Conservation (phyloP, 2,329 filamentous ascomycete genomes). For the Sporothrix pseudoabietina region DNA sequence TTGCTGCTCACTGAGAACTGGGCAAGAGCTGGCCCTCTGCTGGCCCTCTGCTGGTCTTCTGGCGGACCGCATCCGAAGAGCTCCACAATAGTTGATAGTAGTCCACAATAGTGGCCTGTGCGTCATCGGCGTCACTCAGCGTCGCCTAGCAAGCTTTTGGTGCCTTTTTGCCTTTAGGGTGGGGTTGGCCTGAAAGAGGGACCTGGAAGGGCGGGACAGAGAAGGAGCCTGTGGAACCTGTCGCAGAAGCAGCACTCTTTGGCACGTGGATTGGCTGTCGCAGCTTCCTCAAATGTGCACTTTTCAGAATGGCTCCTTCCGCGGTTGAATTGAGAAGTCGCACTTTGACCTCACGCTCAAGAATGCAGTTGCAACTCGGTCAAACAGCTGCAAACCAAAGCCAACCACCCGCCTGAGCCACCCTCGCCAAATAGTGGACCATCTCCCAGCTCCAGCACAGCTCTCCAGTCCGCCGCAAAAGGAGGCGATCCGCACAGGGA, state of each 20-base stretch:
- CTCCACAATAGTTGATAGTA: not conserved
- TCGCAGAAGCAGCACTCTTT: not conserved
- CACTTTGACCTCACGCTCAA: not conserved
- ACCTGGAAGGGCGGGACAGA: not conserved
- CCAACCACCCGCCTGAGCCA: not conserved
- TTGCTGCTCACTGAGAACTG: not conserved
- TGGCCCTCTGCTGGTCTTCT: not conserved
- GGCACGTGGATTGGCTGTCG: conserved; percentile 1
- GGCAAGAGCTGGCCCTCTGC: not conserved
- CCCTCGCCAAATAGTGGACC: not conserved
- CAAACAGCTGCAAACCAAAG: not conserved
- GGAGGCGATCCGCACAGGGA: conserved; percentile 4
- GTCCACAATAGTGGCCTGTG: conserved; percentile 27
- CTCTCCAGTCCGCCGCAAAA: not conserved
- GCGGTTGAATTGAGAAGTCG: not conserved
- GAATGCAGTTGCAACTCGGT: not conserved
- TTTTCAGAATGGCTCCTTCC: too few species aligned
- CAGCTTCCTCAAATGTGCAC: not conserved
- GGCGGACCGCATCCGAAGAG: conserved; percentile 7
- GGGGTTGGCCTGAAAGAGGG: not conserved
- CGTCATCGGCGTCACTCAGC: conserved; percentile 29
- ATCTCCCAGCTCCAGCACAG: not conserved
- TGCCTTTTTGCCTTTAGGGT: not conserved
- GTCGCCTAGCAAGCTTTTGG: conserved; percentile 14
- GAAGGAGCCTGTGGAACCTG: not conserved